Base-by-base conservation (phyloP, 345 rosid genomes). In the Combretum micranthum region DNA sequence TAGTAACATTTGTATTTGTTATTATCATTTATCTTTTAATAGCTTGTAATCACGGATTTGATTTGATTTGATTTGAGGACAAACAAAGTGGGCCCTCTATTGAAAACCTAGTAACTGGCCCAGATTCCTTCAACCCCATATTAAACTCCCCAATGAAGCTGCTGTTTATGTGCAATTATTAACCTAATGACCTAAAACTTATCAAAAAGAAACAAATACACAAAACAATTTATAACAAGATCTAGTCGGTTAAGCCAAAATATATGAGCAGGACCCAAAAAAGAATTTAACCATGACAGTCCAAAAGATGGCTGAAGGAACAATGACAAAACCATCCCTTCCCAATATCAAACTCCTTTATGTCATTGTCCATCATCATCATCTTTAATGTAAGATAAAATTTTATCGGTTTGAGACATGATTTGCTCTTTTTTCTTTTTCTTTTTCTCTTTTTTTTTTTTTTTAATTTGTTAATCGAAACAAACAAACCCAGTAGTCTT, bases 281-380 rank as follows among this genome's bases (percentile, higher is more conserved):
- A 53, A 16, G 20, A 51, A 42, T 42, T 51, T 22, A 22, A 43
- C 56, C 56, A 9, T 44, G 42, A 21, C 42, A 51, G 26, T 42
- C 22, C 22, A 15, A 13, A 13, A 52, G 23, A 44, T 17, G 22
- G 22, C 2, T 42, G 49, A n/a, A 21, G 19, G 15, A 55, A 51
- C 50, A 43, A 22, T 20, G 64, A 50, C 56, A 51, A 50, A 43
- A 48, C 43, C 21, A 60, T 51, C 64, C 50, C 44, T 19, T 17
- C 50, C 42, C 64, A 5, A 42, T 60, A 60, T 60, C 56, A 22
- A 51, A 50, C 50, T n/a, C 1, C 56, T 60, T 60, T 60, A 60
- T 60, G 64, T 60, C 56, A 21, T 51, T 42, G 50, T 50, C 64
- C 13, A 12, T 21, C 56, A 42, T 39, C 14, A 18, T 59, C 47